Evolutionary conservation across 2,329 filamentous ascomycete species (phyloP).

Genomic region (Sarocladium kiliense): DNA sequence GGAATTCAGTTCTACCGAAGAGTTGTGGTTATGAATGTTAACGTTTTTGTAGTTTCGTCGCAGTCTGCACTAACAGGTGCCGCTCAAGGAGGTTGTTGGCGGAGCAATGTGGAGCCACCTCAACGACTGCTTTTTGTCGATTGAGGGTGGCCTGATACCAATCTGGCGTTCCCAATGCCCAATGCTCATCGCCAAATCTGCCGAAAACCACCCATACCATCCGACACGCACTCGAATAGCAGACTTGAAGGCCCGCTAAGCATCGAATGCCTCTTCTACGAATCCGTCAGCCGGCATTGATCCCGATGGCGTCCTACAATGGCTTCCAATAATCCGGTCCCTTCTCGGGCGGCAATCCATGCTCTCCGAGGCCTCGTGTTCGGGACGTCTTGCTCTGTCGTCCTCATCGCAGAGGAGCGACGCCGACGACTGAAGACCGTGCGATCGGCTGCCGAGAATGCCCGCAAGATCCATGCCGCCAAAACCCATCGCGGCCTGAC

Average conservation of each 20-base stretch:
- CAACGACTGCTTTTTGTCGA: neutral
- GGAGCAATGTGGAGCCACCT: neutral
- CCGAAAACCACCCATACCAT: neutral
- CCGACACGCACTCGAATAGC: too few relatives aligned
- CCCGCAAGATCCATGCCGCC: conserved; percentile 41
- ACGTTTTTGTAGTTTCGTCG: neutral
- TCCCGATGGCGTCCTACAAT: conserved; percentile 27
- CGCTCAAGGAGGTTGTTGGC: neutral
- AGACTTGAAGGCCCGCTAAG: too few relatives aligned
- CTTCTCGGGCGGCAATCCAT: conserved; percentile 50
- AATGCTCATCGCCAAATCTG: neutral
- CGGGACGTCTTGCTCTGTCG: conserved; percentile 52
- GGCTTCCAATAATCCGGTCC: conserved; percentile 42
- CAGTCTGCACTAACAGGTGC: neutral
- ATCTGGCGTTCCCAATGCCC: neutral
- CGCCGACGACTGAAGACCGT: conserved; percentile 48
- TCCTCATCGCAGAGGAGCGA: conserved; percentile 51
- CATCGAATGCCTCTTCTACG: too few relatives aligned
- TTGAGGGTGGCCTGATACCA: conserved; percentile 5
- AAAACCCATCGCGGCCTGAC: conserved; percentile 25
- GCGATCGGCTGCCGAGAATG: conserved; percentile 46
- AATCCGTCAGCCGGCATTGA: neutral
- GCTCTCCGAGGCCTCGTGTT: conserved; percentile 51
- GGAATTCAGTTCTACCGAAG: too few relatives aligned
- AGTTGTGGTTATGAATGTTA: too few relatives aligned